These are phyloP conservation scores for Articulospora tetracladia DNA, from an alignment of 495 filamentous ascomycete genomes.

Conservation along the genomic window DNA sequence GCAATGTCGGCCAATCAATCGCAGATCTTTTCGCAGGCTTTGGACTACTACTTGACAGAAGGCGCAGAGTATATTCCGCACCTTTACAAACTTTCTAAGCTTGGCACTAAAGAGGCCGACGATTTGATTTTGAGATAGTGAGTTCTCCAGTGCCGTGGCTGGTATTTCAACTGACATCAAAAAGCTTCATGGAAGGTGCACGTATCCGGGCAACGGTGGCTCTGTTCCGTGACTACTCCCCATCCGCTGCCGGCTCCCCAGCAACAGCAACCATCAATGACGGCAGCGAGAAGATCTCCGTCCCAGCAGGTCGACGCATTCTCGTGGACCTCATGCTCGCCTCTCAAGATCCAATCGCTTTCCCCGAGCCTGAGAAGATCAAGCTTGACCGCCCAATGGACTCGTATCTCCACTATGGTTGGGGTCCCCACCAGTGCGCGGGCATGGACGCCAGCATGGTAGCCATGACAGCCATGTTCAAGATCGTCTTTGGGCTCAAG, in stretches of 20 bases:
- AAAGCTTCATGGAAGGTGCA: conserved; percentile 59
- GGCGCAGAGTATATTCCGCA: conserved; percentile 53
- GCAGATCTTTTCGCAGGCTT: conserved; percentile 69
- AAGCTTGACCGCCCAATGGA: conserved; percentile 63
- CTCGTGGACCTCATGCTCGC: conserved; percentile 55
- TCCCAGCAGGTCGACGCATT: conserved; percentile 37
- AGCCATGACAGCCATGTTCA: conserved; percentile 63
- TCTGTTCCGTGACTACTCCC: conserved; percentile 43
- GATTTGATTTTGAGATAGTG: conserved; percentile 36
- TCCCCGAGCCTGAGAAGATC: conserved; percentile 66
- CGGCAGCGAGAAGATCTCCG: conserved; percentile 37
- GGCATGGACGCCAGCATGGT: conserved; percentile 57
- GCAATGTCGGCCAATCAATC: conserved; percentile 63
- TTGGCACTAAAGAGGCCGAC: conserved; percentile 42
- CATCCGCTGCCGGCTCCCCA: conserved; percentile 22
- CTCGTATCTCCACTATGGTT: conserved; percentile 64
- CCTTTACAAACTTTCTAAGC: conserved; percentile 53
- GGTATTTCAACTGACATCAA: conserved; percentile 5
- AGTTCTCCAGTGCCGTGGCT: background rate
- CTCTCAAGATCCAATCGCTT: conserved; percentile 55
- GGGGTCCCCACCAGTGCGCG: conserved; percentile 58
- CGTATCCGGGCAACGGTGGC: conserved; percentile 59
- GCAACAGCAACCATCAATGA: conserved; percentile 44
- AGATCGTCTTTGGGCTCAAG: conserved; percentile 24
- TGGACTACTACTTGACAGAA: conserved; percentile 71